Base-by-base conservation (phyloP, 495 filamentous ascomycete genomes). In the Hypoxylon fuscum region DNA sequence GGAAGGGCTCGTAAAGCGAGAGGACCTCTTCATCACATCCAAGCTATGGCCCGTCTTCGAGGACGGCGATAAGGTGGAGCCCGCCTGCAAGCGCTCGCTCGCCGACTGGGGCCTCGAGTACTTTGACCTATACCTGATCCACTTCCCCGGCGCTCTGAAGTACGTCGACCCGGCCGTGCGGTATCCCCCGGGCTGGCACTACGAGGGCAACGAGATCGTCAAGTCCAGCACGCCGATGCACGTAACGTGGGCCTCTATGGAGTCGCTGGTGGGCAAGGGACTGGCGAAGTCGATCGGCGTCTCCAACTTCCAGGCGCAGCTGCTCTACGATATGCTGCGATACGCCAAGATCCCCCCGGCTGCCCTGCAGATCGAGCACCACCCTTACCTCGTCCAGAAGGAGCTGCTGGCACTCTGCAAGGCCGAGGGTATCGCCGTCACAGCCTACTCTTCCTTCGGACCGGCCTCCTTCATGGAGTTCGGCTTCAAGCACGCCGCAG, bases 41-140 rank as follows among this genome's bases (percentile, higher is more conserved):
- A 96, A 96, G 81, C 86, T 96, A 48, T 96, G 92, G 92, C 93
- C 93, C 81, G 87, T 84, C 71, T 95, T 91, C 83, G 90, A 93
- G 78, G 88, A 91, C 45, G 80, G 75, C 55, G 84, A 90, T 59
- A 81, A 81, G 58, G 90, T 93, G 56, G 87, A 87, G 77, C 87
- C 87, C 29, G 91, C 92, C 61, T 79, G 78, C 75, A 81, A 79
- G 66, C 89, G 88, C 72, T 91, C 93, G 70, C 83, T 93, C 9
- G 76, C 81, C 56, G 89, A 92, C 83, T 92, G 89, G 89, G 87
- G 88, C 35, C 69, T 94, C 55, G 91, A 93, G 62, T 95, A 93
- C 83, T 92, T 93, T 72, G 91, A 93, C 69, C 82, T 93, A 49
- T 93, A 85, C 84, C 80, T 92, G 59, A 83, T 93, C 63, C 91